Base-by-base conservation (phyloP, 176 grass and related monocot genomes). In the Stipa capillata region DNA sequence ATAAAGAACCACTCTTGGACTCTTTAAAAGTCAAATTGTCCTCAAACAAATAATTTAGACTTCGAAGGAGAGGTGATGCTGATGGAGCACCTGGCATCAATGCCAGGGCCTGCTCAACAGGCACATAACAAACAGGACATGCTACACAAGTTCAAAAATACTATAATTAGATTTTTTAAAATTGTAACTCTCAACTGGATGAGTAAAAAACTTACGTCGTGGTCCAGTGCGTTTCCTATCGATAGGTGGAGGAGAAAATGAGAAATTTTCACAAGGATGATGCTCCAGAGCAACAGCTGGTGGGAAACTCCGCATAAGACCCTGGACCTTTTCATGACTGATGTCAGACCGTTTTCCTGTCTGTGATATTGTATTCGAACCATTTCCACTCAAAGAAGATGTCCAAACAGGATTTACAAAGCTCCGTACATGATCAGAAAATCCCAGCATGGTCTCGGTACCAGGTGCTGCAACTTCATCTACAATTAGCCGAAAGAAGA, bases 231-330 rank as follows among this genome's bases (percentile, higher is more conserved):
- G 97, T 79, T 93, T 99, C 73, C 82, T 88, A 82, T 94, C 85
- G 52, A 45, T 65, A 74, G 97, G 90, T 81, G 90, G 97, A 87
- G 97, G 84, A 73, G 89, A 73, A 85, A 86, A 90, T 77, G 92
- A 88, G 75, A 99, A 96, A 80, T 85, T 96, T 85, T 88, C 90
- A 87, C 97, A 99, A 82, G 97, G 90, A 91, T 99, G 92, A 27
- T 81, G 84, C 53, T 80, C 77, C 56, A 91, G 58, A 78, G 70
- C 29, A 65, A 81, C 58, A 72, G 82, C 55, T 57, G 87, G 87
- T 39, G 87, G 87, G 39, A 89, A 77, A 65, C 39, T 82, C 45
- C 4, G 8, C 5, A 69, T 49, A 65, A 32, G 36, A 72, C 4
- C 71, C 70, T 11, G 55, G 65, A 85, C 36, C 45, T 85, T 87